A percentile compares a stretch with the other conserved stretches of the same genome.
Evolutionary conservation across 2,329 filamentous ascomycete species (phyloP).

Genomic region (Alternaria brassicae): DNA sequence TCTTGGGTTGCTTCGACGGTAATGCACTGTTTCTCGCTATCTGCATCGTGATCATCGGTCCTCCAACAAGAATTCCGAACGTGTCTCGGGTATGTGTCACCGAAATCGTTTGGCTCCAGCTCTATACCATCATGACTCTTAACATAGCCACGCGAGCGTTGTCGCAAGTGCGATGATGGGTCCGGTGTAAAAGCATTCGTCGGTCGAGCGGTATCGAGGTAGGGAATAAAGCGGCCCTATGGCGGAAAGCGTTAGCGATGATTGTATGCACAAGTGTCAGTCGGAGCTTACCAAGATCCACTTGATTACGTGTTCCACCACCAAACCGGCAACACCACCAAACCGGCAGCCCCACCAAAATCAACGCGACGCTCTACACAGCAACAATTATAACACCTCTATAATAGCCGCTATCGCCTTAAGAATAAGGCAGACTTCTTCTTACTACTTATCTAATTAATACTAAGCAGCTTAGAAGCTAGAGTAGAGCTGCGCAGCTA

Average conservation of each 20-base stretch:
- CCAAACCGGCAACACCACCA: too few species aligned
- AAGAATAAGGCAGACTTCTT: too few species aligned
- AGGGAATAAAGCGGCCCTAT: slow-evolving; percentile 9
- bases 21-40: background rate
- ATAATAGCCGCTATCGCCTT: too few species aligned
- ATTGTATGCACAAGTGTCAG: background rate
- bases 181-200: background rate
- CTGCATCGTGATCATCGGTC: background rate
- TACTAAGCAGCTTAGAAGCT: too few species aligned
- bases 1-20: background rate
- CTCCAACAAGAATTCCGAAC: background rate
- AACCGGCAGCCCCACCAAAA: too few species aligned
- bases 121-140: background rate
- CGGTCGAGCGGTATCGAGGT: slow-evolving; percentile 2
- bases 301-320: too few species aligned
- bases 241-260: background rate
- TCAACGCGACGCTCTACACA: too few species aligned
- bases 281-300: slow-evolving; percentile 11
- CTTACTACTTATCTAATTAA: too few species aligned
- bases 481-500: too few species aligned
- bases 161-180: background rate
- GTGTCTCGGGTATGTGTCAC: background rate
- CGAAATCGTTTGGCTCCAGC: background rate
- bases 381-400: too few species aligned
- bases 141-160: background rate